Conservation (phyloP, 768 basidiomycete genomes). For the Mycena pura region DNA sequence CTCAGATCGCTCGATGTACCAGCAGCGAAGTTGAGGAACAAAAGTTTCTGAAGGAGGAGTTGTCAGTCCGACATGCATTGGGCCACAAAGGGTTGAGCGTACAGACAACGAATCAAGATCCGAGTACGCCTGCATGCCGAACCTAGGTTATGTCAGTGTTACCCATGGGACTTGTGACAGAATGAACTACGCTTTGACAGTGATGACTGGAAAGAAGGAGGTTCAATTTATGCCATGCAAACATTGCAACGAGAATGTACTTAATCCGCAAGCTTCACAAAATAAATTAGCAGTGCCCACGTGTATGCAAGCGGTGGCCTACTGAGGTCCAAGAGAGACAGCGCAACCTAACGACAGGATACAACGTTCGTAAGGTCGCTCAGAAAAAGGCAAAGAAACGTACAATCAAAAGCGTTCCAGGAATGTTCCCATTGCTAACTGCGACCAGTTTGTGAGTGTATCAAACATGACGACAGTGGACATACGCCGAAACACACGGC, state of each 20-base stretch:
- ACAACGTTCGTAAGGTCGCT: slow-evolving; percentile 25
- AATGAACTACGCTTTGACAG: slow-evolving; percentile 58
- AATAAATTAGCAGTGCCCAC: not conserved
- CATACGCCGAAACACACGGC: slow-evolving; percentile 58
- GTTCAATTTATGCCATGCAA: not conserved
- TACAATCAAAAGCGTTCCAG: slow-evolving; percentile 54
- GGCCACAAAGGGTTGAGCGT: not conserved
- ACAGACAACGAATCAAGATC: slow-evolving; percentile 33
- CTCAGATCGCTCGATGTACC: slow-evolving; percentile 58
- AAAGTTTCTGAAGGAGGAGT: slow-evolving; percentile 42
- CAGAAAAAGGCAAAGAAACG: slow-evolving; percentile 33
- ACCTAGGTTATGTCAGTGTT: slow-evolving; percentile 37
- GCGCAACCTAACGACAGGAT: slow-evolving; percentile 34
- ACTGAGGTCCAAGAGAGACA: slow-evolving; percentile 57
- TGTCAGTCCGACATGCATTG: slow-evolving; percentile 1
- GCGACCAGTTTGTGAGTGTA: not conserved
- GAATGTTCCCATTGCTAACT: slow-evolving; percentile 55
- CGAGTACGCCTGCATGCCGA: slow-evolving; percentile 42
- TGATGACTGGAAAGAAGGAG: slow-evolving; percentile 48
- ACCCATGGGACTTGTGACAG: not conserved
- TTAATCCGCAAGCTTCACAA: slow-evolving; percentile 42
- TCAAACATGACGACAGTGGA: not conserved
- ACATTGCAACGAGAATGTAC: slow-evolving; percentile 33
- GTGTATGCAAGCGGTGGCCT: slow-evolving; percentile 20
- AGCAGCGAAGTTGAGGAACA: slow-evolving; percentile 60